phyloP scores from a whole-genome alignment of 1,139 yeast genomes.

The Kazachstania sp. region DNA sequence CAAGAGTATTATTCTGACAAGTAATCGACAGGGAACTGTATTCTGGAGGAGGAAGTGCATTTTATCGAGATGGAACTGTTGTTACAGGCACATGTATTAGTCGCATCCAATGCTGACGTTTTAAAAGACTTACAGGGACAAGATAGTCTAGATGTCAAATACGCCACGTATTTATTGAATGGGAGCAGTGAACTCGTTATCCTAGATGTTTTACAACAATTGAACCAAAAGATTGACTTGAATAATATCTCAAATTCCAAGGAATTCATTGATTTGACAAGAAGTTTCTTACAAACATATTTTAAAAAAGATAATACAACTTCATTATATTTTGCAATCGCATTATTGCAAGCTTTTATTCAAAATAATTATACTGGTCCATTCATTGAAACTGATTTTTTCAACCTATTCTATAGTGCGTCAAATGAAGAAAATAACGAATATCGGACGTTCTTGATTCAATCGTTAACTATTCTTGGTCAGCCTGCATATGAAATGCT shows the following conservation, averaged over 20 bases:
- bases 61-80: slow-evolving; percentile 14
- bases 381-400: slow-evolving; percentile 36
- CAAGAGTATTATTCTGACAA: too few relatives aligned
- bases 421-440: neutral
- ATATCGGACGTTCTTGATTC: slow-evolving; percentile 17
- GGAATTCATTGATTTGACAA: slow-evolving; percentile 1
- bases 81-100: slow-evolving; percentile 18
- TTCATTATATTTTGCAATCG: slow-evolving; percentile 38
- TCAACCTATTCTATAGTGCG: slow-evolving; percentile 21
- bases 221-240: neutral
- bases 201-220: slow-evolving; percentile 7
- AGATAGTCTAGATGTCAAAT: slow-evolving; percentile 3
- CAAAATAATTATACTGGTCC: slow-evolving; percentile 88
- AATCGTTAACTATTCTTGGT: slow-evolving; percentile 47
- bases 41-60: neutral
- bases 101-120: slow-evolving; percentile 15
- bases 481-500: slow-evolving; percentile 54
- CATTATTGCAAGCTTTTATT: slow-evolving; percentile 57
- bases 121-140: slow-evolving; percentile 8
- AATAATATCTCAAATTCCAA: neutral
- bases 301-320: slow-evolving; percentile 3
- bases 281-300: neutral
- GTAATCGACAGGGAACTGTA: too few relatives aligned
- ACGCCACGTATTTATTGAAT: slow-evolving; percentile 14
- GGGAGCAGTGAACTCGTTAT: slow-evolving; percentile 22